Percentiles rank a stretch among this genome's conserved stretches.
These are phyloP conservation scores for Cladophialophora yegresii DNA, from an alignment of 2,329 filamentous ascomycete genomes.

Conservation along the genomic window DNA sequence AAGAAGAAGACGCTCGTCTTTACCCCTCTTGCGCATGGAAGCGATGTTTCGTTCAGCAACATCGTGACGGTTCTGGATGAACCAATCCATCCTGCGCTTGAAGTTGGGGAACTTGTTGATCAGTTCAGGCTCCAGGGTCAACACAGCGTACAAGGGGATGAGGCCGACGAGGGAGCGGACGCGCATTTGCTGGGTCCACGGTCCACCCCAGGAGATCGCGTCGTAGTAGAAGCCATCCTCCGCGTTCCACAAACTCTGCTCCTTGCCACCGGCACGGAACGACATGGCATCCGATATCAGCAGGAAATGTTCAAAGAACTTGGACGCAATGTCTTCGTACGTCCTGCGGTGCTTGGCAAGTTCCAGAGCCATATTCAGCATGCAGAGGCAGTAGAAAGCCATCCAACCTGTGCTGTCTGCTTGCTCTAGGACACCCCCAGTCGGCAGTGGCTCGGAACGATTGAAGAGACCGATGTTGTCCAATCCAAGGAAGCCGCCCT, in stretches of 20 bases:
- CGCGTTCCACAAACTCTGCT: slow-evolving; percentile 92
- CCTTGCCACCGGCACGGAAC: slow-evolving; percentile 69
- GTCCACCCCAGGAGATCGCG: slow-evolving; percentile 92
- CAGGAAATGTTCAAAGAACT: slow-evolving; percentile 99
- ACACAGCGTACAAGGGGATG: slow-evolving; percentile 87
- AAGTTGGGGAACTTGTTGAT: slow-evolving; percentile 90
- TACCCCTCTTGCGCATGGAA: slow-evolving; percentile 85
- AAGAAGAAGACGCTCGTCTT: slow-evolving; percentile 82
- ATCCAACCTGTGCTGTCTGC: slow-evolving; percentile 99
- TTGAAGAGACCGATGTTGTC: slow-evolving; percentile 99
- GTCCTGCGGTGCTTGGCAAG: slow-evolving; percentile 91
- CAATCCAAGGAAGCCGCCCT: slow-evolving; percentile 90
- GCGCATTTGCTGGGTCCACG: slow-evolving; percentile 88
- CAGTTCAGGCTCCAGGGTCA: slow-evolving; percentile 90
- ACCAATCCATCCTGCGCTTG: slow-evolving; percentile 92
- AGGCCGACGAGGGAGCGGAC: slow-evolving; percentile 89
- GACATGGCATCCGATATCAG: slow-evolving; percentile 98
- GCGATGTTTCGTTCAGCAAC: slow-evolving; percentile 92
- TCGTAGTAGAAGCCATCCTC: slow-evolving; percentile 97
- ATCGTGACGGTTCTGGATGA: slow-evolving; percentile 82
- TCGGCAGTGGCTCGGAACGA: slow-evolving; percentile 89
- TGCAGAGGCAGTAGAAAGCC: slow-evolving; percentile 94
- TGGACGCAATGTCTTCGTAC: slow-evolving; percentile 94
- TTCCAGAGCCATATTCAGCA: slow-evolving; percentile 95
- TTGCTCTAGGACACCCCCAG: slow-evolving; percentile 89